Base-by-base conservation (phyloP, 2,329 filamentous ascomycete species). In the Ilyonectria destructans region DNA sequence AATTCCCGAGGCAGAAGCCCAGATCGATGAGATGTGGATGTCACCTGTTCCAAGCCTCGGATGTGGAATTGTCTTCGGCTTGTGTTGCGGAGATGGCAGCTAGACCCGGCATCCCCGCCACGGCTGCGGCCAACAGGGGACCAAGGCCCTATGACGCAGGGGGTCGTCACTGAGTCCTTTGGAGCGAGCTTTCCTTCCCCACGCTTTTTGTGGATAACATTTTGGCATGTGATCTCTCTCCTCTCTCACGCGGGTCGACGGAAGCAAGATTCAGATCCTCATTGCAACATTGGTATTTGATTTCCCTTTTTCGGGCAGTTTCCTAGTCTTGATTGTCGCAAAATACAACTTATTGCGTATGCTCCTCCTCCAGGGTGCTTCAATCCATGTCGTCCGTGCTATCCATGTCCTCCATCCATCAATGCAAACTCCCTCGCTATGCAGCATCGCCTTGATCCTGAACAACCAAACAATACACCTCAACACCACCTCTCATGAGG, bases 401-500 rank as follows among this genome's bases (percentile, higher is more conserved):
- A 48, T 17, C 21, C 21, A 48, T 33, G 31, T 12, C 31, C 31
- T 33, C 31, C 31, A 33, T 33, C 31, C 9, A 12, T 4, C 31
- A 33, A 12, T 12, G 31, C 12, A 33, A 33, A 33, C 12, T 9
- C 12, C 31, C 31, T n/a, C 40, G 15, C 40, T 43, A 43, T 43
- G 40, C 17, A n/a, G 7, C 40, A 17, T n/a, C n/a, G n/a, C 15
- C 40, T 7, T 43, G 40, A n/a, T 43, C 15, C n/a, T n/a, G 15
- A 43, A n/a, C 15, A 7, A n/a, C 40, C 7, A 43, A 43, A 40
- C 12, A 40, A 33, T 12, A 55, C 51, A 55, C 31, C 7, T 86
- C 79, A 94, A 78, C 93, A 95, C 83, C 93, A 92, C 65, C 94
- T 85, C 79, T 96, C 89, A 77, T 90, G 86, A 9, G 94, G 93